Percentiles rank a stretch among this genome's conserved stretches.
These are phyloP conservation scores for Pharnaceum exiguum DNA, from an alignment of 148 eudicot genomes.

Conservation along the genomic window DNA sequence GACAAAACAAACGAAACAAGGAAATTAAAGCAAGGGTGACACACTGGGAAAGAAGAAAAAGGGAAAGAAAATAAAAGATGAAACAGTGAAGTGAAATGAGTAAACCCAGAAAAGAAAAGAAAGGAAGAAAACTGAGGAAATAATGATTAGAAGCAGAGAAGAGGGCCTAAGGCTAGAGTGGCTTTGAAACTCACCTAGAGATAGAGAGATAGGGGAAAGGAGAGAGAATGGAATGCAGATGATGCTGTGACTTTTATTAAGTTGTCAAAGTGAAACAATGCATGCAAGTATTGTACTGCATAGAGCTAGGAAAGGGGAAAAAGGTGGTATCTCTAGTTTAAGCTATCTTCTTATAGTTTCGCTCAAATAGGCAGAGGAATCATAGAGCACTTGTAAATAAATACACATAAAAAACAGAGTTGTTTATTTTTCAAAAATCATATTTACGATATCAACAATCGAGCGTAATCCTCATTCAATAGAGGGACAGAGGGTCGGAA, in stretches of 20 bases:
- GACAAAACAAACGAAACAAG: not conserved
- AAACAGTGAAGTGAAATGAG: not conserved
- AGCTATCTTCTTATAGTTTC: too few species aligned
- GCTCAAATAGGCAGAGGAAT: not conserved
- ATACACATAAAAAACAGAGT: too few species aligned
- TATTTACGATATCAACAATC: too few species aligned
- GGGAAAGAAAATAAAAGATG: not conserved
- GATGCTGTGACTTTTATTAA: not conserved
- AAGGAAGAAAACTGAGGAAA: not conserved
- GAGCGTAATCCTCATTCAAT: too few species aligned
- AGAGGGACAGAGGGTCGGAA: too few species aligned
- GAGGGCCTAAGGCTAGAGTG: slow-evolving; percentile 5
- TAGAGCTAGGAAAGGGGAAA: not conserved
- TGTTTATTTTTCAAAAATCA: too few species aligned
- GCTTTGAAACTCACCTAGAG: slow-evolving; percentile 17
- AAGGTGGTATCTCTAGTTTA: not conserved
- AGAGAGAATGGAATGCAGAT: too few species aligned
- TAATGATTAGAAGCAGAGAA: slow-evolving; percentile 31
- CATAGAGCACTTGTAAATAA: not conserved
- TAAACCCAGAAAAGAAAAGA: not conserved
- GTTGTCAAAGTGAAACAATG: not conserved
- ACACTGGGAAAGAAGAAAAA: slow-evolving; percentile 10
- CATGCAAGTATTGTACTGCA: not conserved
- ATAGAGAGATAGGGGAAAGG: not conserved
- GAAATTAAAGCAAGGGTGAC: slow-evolving; percentile 9